phyloP scores from a whole-genome alignment of 2,329 filamentous ascomycete genomes.

The Epichloe brachyelytri region DNA sequence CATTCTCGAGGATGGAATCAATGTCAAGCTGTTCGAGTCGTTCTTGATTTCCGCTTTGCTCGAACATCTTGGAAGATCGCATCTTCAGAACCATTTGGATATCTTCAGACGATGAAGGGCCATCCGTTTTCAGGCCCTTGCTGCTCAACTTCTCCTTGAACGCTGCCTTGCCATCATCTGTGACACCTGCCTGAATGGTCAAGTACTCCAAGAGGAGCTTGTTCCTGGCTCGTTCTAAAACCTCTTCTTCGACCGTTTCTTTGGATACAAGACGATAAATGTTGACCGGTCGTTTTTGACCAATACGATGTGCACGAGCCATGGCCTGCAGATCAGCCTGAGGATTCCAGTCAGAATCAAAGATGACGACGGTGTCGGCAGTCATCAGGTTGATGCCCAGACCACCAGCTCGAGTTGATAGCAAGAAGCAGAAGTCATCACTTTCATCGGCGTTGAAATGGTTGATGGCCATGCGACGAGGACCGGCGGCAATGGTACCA shows the following conservation, averaged over 20 bases:
- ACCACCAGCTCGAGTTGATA: slow-evolving; percentile 90
- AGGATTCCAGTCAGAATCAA: slow-evolving; percentile 98
- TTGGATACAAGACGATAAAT: slow-evolving; percentile 96
- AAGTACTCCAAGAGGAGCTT: slow-evolving; percentile 96
- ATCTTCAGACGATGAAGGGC: slow-evolving; percentile 83
- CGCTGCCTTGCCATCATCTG: slow-evolving; percentile 83
- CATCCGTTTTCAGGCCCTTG: slow-evolving; percentile 59
- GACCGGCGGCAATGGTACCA: slow-evolving; percentile 80
- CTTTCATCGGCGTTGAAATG: slow-evolving; percentile 97
- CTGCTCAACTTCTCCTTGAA: slow-evolving; percentile 63
- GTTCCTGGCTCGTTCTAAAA: slow-evolving; percentile 89
- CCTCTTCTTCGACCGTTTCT: slow-evolving; percentile 96
- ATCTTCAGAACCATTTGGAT: slow-evolving; percentile 95
- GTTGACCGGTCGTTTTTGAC: slow-evolving; percentile 89
- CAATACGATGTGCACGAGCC: slow-evolving; percentile 95
- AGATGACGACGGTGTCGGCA: slow-evolving; percentile 92
- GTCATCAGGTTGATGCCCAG: slow-evolving; percentile 99
- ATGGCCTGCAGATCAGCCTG: slow-evolving; percentile 97
- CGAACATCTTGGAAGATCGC: slow-evolving; percentile 98
- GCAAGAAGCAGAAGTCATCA: slow-evolving; percentile 88
- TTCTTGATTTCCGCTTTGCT: slow-evolving; percentile 91
- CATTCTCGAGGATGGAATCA: slow-evolving; percentile 90
- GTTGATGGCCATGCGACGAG: slow-evolving; percentile 87
- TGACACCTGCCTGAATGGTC: slow-evolving; percentile 92
- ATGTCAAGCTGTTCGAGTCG: slow-evolving; percentile 96